Evolutionary conservation across 176 grass and related monocot species (phyloP), one percentile per base, ranked within the genome.

Genomic region (Calamus simplicifolius): DNA sequence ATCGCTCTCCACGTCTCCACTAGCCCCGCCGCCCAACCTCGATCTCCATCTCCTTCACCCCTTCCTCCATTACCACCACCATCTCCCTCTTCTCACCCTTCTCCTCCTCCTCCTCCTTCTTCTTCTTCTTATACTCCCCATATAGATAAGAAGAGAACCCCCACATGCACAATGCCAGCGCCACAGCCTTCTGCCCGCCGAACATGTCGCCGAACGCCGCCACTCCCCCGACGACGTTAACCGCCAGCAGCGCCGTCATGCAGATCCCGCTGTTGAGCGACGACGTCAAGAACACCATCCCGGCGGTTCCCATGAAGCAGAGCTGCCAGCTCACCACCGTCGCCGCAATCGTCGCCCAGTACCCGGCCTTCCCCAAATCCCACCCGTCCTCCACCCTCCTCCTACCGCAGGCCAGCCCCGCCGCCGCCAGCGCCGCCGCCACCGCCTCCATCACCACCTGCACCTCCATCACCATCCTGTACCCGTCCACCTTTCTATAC

Each of bases 201-300:
- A 98, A 87, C 4, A 78, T 55, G 53, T 98, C 93, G 16, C 63
- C 63, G 54, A 92, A 92, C 15, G 72, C 62, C 19, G 73, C 52
- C 30, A 98, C 81, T 19, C 93, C 93, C 5, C 80, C 87, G 68
- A 97, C 25, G 7, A 97, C 92, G 80, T 90, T 97, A 51, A 66
- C 64, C 5, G 92, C 73, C 17, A 97, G 81, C 67, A 97, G 77
- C 48, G 87, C 84, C 12, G 92, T 73, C 92, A 97, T 97, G 83
- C 92, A 97, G 53, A 97, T 89, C 52, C 87, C 92, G 61, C 92
- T 89, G 80, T 90, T 84, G 31, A 97, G 81, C 23, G 92, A 91
- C 56, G 92, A 82, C 50, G 84, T 97, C 4, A 91, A 79, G 73
- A 85, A 97, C 57, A 97, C 77, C 92, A 85, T 84, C 66, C 87